Percentiles rank a stretch among this genome's conserved stretches.
Evolutionary conservation across 805 yeast genomes (phyloP).

Genomic region (Metschnikowia orientalis): DNA sequence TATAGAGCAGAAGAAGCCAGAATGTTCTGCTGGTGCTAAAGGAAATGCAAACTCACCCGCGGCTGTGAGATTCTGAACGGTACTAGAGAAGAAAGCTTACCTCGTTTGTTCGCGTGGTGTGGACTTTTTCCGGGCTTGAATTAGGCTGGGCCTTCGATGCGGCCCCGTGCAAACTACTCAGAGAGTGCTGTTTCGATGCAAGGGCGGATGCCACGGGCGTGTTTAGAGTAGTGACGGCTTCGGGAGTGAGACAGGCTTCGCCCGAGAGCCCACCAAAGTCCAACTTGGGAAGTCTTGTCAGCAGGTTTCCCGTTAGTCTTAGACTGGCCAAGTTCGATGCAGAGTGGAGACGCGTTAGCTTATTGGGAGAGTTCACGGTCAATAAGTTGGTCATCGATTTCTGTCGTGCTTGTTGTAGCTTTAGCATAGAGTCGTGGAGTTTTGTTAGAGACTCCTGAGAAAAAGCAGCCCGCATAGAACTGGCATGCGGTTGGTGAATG

Average conservation of each 20-base stretch:
- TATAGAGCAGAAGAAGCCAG: too few species aligned
- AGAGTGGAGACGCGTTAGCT: conserved; percentile 5
- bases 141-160: too few species aligned
- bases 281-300: conserved; percentile 4
- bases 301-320: conserved; percentile 4
- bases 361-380: conserved; percentile 4
- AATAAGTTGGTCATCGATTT: conserved; percentile 3
- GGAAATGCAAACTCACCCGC: too few species aligned
- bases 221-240: conserved; percentile 15
- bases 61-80: too few species aligned
- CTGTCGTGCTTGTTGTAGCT: conserved; percentile 13
- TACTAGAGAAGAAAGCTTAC: too few species aligned
- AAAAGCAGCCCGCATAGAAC: conserved; percentile 8
- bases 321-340: conserved; percentile 4
- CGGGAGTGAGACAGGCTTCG: conserved; percentile 17
- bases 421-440: conserved; percentile 16
- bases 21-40: too few species aligned
- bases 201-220: conserved; percentile 16
- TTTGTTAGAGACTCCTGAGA: conserved; percentile 13
- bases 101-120: too few species aligned
- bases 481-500: conserved; percentile 6
- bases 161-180: conserved; percentile 6
- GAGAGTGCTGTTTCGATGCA: conserved; percentile 15
- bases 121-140: too few species aligned
- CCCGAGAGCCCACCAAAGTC: conserved; percentile 9